Conservation (phyloP, 345 rosid genomes). For the Melaleuca quinquenervia region DNA sequence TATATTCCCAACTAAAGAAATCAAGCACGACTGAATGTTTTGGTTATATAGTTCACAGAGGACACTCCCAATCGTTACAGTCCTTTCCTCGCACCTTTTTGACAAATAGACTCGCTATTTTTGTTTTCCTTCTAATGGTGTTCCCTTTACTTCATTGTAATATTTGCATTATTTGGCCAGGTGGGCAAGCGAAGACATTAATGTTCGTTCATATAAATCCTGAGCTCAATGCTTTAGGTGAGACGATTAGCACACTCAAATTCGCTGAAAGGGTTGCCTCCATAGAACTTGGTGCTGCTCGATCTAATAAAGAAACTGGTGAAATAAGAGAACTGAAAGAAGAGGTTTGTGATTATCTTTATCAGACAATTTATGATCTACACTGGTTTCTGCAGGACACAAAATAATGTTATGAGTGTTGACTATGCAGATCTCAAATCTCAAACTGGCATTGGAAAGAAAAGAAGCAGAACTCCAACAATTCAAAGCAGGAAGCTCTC, state of each 20-base stretch:
- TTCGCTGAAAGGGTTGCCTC: slow-evolving; percentile 96
- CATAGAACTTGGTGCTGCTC: slow-evolving; percentile 92
- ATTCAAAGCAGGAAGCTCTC: slow-evolving; percentile 25
- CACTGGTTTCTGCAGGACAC: neutral
- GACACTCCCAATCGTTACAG: neutral
- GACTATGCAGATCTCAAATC: slow-evolving; percentile 50
- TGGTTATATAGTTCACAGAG: neutral
- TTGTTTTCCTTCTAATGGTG: neutral
- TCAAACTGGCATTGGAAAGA: slow-evolving; percentile 66
- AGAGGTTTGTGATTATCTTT: slow-evolving; percentile 40
- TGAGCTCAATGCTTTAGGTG: slow-evolving; percentile 69
- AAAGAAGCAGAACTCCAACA: slow-evolving; percentile 85
- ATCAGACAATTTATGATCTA: neutral
- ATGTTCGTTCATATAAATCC: slow-evolving; percentile 97
- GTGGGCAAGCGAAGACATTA: slow-evolving; percentile 95
- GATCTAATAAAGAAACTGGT: slow-evolving; percentile 84
- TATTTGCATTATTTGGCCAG: slow-evolving; percentile 18
- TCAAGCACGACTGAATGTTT: neutral
- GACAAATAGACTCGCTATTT: neutral
- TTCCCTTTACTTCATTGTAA: neutral
- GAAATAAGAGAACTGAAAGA: slow-evolving; percentile 85
- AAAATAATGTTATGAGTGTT: neutral
- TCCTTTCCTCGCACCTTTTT: neutral
- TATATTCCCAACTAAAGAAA: neutral
- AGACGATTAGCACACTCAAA: slow-evolving; percentile 92